phyloP scores from a whole-genome alignment of 2,329 filamentous ascomycete genomes.

The Colletotrichum endophyticum region DNA sequence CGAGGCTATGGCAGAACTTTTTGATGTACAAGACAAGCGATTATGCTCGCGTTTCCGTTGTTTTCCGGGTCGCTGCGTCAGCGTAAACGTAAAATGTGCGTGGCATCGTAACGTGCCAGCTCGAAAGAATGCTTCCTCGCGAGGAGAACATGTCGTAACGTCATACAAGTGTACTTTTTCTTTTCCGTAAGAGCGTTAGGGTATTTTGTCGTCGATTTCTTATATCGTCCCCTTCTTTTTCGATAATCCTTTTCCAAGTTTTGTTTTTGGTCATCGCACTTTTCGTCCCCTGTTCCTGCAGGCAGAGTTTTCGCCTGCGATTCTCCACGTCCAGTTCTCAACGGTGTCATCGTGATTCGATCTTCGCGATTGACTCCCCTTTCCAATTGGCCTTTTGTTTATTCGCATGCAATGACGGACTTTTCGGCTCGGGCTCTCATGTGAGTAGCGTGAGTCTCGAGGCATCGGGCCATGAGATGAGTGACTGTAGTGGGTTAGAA shows the following conservation, averaged over 20 bases:
- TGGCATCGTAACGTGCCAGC: not conserved
- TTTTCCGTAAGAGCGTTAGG: not conserved
- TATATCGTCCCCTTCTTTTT: not conserved
- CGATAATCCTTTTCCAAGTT: not conserved
- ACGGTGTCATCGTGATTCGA: not conserved
- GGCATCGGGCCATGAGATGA: slow-evolving; percentile 58
- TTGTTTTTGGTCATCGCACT: not conserved
- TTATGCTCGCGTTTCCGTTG: not conserved
- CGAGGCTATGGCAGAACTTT: not conserved
- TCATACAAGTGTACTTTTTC: slow-evolving; percentile 6
- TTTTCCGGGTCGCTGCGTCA: not conserved
- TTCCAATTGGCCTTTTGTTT: not conserved
- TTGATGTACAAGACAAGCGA: not conserved
- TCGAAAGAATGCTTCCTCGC: not conserved
- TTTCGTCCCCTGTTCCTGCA: not conserved
- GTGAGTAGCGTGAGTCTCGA: slow-evolving; percentile 59
- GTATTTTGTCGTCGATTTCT: slow-evolving; percentile 5
- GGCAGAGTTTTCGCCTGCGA: not conserved
- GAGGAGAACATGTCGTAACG: not conserved
- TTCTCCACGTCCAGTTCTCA: not conserved
- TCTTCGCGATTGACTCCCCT: not conserved
- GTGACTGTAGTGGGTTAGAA: slow-evolving; percentile 43
- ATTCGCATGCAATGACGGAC: slow-evolving; percentile 49
- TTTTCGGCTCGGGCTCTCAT: slow-evolving; percentile 58
- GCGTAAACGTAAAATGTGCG: slow-evolving; percentile 1